Base-by-base conservation (phyloP, 2,329 filamentous ascomycete species). In the Mycosphaerella sp. region DNA sequence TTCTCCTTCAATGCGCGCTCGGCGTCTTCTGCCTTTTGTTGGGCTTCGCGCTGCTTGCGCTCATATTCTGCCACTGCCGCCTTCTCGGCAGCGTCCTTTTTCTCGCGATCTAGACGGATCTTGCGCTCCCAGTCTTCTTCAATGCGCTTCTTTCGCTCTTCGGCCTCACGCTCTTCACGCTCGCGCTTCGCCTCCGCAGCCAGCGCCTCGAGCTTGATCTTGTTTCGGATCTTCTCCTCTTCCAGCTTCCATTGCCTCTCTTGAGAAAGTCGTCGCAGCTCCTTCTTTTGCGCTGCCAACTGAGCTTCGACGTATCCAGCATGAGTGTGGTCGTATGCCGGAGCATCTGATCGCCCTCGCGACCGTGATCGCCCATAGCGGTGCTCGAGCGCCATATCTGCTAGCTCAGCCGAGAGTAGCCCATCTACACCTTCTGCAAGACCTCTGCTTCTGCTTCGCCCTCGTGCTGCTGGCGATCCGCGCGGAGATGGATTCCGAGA, bases 41-140 rank as follows among this genome's bases (percentile, higher is more conserved):
- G 47, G 9, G 52, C 52, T 36, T 61, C 57, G 49, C 69, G 67
- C 48, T 72, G 66, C 54, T 73, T 68, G 1, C 67, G 63, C 43
- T 67, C 64, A 28, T 72, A 64, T 41, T 72, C 66, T 50, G 66
- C 61, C 5, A 70, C 60, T 5, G 71, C 58, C 36, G 66, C 64
- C 42, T 70, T 66, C 18, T 56, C 50, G 16, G 52, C 52, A 14
- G 65, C 64, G 16, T 66, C 61, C 35, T 64, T 61, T 45, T 66
- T 67, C 44, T 70, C 68, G 35, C 66, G 67, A 1, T 65, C 58
- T 41, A 59, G 51, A 48, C 70, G 67, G 46, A 72, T 66, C 52
- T 73, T 69, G 1, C 69, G 64, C 48, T 68, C 64, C 25, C 73
- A 63, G 43, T 73, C 67, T 45, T 68, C 62, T 9, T 70, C 59